These are phyloP conservation scores for Primulina huaijiensis DNA, from an alignment of 257 asterid species.

Conservation along the genomic window DNA sequence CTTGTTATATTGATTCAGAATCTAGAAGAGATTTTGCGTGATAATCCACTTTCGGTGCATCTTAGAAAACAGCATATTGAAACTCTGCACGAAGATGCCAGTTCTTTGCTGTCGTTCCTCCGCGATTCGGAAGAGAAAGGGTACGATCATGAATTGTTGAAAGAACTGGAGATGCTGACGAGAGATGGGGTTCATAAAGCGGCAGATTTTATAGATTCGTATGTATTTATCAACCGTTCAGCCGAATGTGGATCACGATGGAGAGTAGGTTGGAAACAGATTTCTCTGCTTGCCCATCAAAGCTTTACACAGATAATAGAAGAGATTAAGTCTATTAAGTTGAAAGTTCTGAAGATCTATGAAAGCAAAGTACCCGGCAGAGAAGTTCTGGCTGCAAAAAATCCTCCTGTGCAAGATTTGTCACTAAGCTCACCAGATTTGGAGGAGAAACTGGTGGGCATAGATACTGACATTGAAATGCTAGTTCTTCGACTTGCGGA, in stretches of 20 bases:
- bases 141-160: constrained; percentile 8
- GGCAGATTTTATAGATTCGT: constrained; percentile 20
- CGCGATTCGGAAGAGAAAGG: constrained; percentile 7
- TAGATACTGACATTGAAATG: constrained; percentile 8
- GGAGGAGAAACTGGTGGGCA: constrained; percentile 21
- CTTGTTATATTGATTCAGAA: constrained; percentile 9
- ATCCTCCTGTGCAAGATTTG: not conserved
- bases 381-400: not conserved
- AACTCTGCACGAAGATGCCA: constrained; percentile 1
- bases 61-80: constrained; percentile 2
- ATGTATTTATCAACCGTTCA: constrained; percentile 10
- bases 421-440: not conserved
- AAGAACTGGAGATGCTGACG: constrained; percentile 10
- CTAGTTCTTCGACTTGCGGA: constrained; percentile 11
- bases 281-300: constrained; percentile 21
- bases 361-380: not conserved
- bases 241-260: not conserved
- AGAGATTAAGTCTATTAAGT: constrained; percentile 8
- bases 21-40: constrained; percentile 15
- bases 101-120: constrained; percentile 8
- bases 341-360: not conserved
- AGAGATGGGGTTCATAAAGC: constrained; percentile 14
- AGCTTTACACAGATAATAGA: constrained; percentile 7
- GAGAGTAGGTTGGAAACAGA: not conserved
- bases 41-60: not conserved